These are phyloP conservation scores for Fusarium albosuccineum DNA, from an alignment of 2,329 filamentous ascomycete genomes.

Conservation along the genomic window DNA sequence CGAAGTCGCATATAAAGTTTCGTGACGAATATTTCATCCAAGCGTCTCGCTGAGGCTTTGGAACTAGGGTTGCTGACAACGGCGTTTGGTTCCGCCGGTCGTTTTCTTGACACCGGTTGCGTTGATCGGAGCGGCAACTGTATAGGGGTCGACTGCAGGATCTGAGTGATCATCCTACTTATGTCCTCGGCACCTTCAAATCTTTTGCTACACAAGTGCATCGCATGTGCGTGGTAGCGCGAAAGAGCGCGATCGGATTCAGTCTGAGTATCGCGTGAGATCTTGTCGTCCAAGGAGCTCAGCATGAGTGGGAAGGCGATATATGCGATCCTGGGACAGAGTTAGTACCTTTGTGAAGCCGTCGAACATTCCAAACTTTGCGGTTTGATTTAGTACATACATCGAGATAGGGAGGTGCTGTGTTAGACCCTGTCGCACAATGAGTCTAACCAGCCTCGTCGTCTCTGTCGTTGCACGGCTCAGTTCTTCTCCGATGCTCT, in stretches of 20 bases:
- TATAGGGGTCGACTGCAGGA: slow-evolving; percentile 14
- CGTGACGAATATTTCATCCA: slow-evolving; percentile 14
- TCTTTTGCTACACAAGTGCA: slow-evolving; percentile 15
- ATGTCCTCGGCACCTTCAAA: slow-evolving; percentile 21
- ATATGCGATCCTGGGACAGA: slow-evolving; percentile 1
- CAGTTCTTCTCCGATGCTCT: slow-evolving; percentile 18
- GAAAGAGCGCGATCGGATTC: background rate
- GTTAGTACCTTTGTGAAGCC: background rate
- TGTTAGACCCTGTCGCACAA: slow-evolving; percentile 13
- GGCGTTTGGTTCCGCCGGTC: background rate
- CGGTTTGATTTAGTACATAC: background rate
- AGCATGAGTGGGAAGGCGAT: slow-evolving; percentile 20
- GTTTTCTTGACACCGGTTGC: background rate
- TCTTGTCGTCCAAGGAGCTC: slow-evolving; percentile 15
- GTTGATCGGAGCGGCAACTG: background rate
- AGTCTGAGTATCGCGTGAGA: background rate
- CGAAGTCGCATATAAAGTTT: slow-evolving; percentile 14
- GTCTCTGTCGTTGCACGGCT: slow-evolving; percentile 13
- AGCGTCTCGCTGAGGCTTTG: background rate
- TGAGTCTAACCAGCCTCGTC: slow-evolving; percentile 4
- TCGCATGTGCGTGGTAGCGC: slow-evolving; percentile 13
- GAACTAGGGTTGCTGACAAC: background rate
- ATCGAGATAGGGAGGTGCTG: slow-evolving; percentile 18
- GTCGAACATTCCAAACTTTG: no score
- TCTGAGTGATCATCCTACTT: slow-evolving; percentile 17